These are phyloP conservation scores for Grigorovia yakushimaensis DNA, from an alignment of 805 yeast genomes.

Conservation along the genomic window DNA sequence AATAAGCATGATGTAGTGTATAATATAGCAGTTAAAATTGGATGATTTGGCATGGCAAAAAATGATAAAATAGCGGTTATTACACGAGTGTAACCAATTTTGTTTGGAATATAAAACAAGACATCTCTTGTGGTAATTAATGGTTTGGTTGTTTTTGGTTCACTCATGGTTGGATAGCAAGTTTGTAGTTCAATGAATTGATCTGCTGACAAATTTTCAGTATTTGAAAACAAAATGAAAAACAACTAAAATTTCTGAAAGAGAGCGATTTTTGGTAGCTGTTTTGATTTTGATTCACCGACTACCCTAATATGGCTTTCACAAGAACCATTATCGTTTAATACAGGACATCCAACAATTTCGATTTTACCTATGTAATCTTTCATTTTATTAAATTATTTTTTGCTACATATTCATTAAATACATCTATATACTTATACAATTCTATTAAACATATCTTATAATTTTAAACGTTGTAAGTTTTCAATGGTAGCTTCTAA, in stretches of 20 bases:
- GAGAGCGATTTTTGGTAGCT: too few relatives aligned
- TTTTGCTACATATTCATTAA: background rate
- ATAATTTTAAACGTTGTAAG: slow-evolving; percentile 68
- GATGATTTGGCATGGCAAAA: slow-evolving; percentile 74
- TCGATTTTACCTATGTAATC: too few relatives aligned
- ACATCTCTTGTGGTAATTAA: slow-evolving; percentile 42
- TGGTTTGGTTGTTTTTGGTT: background rate
- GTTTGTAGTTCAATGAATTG: background rate
- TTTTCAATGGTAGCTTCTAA: slow-evolving; percentile 76
- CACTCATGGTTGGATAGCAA: background rate
- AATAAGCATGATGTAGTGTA: slow-evolving; percentile 84
- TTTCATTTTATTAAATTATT: too few relatives aligned
- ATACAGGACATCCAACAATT: too few relatives aligned
- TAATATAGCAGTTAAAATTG: slow-evolving; percentile 61
- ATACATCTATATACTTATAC: background rate
- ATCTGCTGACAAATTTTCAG: background rate
- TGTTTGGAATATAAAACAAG: slow-evolving; percentile 76
- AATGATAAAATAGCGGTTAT: slow-evolving; percentile 73
- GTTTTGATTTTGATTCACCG: too few relatives aligned
- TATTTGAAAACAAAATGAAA: too few relatives aligned
- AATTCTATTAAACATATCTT: background rate
- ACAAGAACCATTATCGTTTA: too few relatives aligned
- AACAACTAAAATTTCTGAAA: too few relatives aligned
- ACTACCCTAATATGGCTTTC: too few relatives aligned
- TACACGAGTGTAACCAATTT: slow-evolving; percentile 84